Conservation (phyloP, 129 eudicot species). For the Escallonia herrerae region DNA sequence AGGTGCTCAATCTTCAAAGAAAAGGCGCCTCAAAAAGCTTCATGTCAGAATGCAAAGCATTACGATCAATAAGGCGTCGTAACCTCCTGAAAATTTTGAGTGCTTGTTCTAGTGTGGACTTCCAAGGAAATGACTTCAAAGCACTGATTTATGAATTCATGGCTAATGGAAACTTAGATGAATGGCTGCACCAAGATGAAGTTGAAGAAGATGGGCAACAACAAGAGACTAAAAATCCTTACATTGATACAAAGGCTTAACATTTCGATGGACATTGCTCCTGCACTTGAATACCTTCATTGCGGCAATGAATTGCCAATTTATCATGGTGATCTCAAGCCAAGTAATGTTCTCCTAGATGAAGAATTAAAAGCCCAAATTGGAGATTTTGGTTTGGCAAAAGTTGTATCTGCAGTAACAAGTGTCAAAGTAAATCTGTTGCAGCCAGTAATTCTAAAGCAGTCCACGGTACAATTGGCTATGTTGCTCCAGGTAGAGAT, state of each 20-base stretch:
- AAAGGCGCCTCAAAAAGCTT: slow-evolving; percentile 21
- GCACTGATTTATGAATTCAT: slow-evolving; percentile 20
- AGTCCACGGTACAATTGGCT: neutral
- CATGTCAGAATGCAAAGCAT: slow-evolving; percentile 23
- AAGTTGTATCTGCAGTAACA: neutral
- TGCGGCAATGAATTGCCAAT: neutral
- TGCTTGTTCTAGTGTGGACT: slow-evolving; percentile 16
- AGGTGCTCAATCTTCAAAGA: slow-evolving; percentile 17
- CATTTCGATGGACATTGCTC: slow-evolving; percentile 8
- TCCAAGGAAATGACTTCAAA: slow-evolving; percentile 14
- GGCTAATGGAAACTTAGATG: slow-evolving; percentile 22
- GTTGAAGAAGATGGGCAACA: neutral
- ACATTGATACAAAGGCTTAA: slow-evolving; percentile 5
- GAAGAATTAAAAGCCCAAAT: slow-evolving; percentile 9
- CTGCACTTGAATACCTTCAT: slow-evolving; percentile 10
- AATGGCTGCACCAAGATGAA: slow-evolving; percentile 12
- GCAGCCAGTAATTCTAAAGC: neutral
- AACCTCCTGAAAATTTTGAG: slow-evolving; percentile 21
- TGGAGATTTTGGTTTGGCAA: slow-evolving; percentile 23
- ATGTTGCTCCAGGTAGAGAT: neutral
- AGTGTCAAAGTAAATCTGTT: neutral
- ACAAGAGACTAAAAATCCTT: neutral
- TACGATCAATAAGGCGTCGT: slow-evolving; percentile 16
- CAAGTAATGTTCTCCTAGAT: slow-evolving; percentile 19
- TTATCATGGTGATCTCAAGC: slow-evolving; percentile 17